Conservation (phyloP, 768 basidiomycete species). For the Boletus sensibilis region DNA sequence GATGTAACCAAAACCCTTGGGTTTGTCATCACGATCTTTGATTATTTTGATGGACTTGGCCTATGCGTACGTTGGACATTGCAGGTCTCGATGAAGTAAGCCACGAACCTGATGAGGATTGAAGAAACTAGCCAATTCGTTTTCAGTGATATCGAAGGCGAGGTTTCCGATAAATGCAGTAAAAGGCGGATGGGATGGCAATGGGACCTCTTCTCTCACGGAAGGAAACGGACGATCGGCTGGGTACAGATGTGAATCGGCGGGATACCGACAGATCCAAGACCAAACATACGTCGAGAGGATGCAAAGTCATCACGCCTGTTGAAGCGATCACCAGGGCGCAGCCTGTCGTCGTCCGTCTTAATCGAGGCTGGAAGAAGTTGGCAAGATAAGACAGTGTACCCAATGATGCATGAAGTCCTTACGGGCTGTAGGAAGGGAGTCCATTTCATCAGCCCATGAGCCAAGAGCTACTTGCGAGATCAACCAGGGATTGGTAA, state of each 20-base stretch:
- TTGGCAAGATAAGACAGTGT: slow-evolving; percentile 9
- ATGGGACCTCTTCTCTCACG: slow-evolving; percentile 86
- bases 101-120: slow-evolving; percentile 52
- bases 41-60: slow-evolving; percentile 90
- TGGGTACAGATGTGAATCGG: slow-evolving; percentile 24
- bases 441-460: slow-evolving; percentile 99
- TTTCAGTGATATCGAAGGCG: slow-evolving; percentile 86
- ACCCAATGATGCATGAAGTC: slow-evolving; percentile 17
- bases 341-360: slow-evolving; percentile 60
- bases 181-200: slow-evolving; percentile 93
- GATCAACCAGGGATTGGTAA: slow-evolving; percentile 13
- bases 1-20: slow-evolving; percentile 97
- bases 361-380: slow-evolving; percentile 59
- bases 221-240: slow-evolving; percentile 58
- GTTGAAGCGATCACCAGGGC: slow-evolving; percentile 53
- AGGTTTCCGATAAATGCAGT: slow-evolving; percentile 98
- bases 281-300: slow-evolving; percentile 52
- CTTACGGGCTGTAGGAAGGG: slow-evolving; percentile 91
- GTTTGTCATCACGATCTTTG: slow-evolving; percentile 87
- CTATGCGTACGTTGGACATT: slow-evolving; percentile 35
- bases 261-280: slow-evolving; percentile 3
- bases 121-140: slow-evolving; percentile 82
- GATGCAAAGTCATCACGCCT: slow-evolving; percentile 65
- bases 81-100: not conserved
- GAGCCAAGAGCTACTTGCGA: slow-evolving; percentile 69